Evolutionary conservation across 2,329 filamentous ascomycete species (phyloP).

Genomic region (Penicillium janthinellum): DNA sequence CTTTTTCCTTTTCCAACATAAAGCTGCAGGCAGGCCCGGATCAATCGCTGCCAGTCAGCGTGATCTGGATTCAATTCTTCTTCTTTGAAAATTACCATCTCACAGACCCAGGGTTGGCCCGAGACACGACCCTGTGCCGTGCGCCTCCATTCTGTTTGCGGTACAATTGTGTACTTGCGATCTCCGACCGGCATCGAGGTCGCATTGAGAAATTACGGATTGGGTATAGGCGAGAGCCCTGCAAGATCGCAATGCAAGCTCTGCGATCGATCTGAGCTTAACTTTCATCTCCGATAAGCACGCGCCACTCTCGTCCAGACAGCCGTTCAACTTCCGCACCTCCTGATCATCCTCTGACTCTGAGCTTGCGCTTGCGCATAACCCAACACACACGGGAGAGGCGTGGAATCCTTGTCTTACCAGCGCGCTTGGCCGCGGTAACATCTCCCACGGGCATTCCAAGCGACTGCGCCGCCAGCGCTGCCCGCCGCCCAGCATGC

Average conservation of each 20-base stretch:
- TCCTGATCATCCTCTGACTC: constrained; percentile 1
- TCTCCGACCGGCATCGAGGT: constrained; percentile 16
- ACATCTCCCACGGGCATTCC: constrained; percentile 6
- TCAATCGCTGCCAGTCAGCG: constrained; percentile 13
- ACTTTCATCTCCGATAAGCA: constrained; percentile 1
- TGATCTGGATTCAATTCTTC: neutral
- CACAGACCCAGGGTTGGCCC: constrained; percentile 2
- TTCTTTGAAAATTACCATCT: neutral
- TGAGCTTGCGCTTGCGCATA: constrained; percentile 2
- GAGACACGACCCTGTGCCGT: neutral
- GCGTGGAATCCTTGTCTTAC: constrained; percentile 5
- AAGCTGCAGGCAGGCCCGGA: constrained; percentile 9
- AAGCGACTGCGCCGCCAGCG: constrained; percentile 3
- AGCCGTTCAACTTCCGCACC: constrained; percentile 5
- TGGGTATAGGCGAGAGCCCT: constrained; percentile 11
- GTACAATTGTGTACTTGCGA: constrained; percentile 11
- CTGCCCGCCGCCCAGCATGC: constrained; percentile 55
- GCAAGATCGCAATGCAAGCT: constrained; percentile 5
- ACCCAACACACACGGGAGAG: constrained; percentile 14
- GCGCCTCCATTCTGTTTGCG: constrained; percentile 21
- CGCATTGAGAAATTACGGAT: constrained; percentile 20
- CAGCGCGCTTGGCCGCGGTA: constrained; percentile 16
- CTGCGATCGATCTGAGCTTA: constrained; percentile 16
- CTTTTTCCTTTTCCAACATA: constrained; percentile 7
- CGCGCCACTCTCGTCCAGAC: constrained; percentile 1